A percentile compares a stretch with the other conserved stretches of the same genome.
phyloP scores from a whole-genome alignment of 2,329 filamentous ascomycete species.

The Ophiostoma sp. region DNA sequence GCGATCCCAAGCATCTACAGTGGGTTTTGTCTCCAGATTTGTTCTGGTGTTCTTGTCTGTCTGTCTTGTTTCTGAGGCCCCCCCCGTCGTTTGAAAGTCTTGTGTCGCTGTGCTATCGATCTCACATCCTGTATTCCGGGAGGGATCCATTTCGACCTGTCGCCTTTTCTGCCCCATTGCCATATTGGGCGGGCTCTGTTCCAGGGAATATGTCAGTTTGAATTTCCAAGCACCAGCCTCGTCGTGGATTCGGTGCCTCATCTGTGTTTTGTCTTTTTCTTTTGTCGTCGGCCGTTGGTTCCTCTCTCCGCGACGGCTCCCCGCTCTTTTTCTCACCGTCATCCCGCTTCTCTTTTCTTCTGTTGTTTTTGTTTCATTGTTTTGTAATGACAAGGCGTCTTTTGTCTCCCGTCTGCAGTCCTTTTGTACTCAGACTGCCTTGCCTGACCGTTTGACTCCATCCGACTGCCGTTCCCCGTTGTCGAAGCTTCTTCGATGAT shows the following conservation, averaged over 20 bases:
- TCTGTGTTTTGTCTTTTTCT: background rate
- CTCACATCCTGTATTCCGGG: conserved; percentile 3
- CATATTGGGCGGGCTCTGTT: conserved; percentile 7
- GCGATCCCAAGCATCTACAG: background rate
- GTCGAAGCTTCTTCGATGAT: background rate
- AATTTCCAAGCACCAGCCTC: conserved; percentile 14
- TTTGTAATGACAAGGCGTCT: conserved; percentile 18
- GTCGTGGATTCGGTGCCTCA: background rate
- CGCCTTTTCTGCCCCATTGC: conserved; percentile 18
- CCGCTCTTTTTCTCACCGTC: background rate
- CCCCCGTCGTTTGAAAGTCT: background rate
- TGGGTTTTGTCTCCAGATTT: background rate
- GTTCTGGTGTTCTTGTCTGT: background rate
- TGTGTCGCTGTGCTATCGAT: background rate
- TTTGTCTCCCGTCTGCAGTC: background rate
- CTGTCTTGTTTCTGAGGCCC: background rate
- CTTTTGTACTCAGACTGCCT: conserved; percentile 12
- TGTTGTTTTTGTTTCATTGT: background rate
- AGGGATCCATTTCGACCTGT: conserved; percentile 4
- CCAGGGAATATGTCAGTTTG: background rate
- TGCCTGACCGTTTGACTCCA: conserved; percentile 6
- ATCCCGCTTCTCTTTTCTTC: background rate
- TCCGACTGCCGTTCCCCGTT: background rate
- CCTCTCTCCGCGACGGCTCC: background rate
- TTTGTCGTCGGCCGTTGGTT: background rate